These are phyloP conservation scores for Glycine latifolia DNA, from an alignment of 306 rosid species.

Conservation along the genomic window DNA sequence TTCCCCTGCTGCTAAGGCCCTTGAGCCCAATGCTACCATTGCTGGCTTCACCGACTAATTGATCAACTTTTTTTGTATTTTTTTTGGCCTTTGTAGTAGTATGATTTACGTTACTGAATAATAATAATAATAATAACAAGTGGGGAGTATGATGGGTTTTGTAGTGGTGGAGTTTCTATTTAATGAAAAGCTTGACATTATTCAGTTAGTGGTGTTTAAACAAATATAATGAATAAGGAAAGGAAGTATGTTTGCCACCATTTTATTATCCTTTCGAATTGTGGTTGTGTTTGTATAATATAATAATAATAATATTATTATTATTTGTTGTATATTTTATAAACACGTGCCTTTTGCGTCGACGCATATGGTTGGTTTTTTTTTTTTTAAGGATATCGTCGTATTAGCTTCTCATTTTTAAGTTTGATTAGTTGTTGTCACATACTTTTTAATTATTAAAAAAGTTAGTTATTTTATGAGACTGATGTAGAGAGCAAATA, in stretches of 20 bases:
- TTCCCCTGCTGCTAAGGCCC: conserved; percentile 57
- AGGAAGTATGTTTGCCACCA: background rate
- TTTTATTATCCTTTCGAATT: too few relatives aligned
- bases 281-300: too few relatives aligned
- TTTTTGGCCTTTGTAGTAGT: too few relatives aligned
- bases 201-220: background rate
- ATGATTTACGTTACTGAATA: background rate
- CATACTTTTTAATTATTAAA: background rate
- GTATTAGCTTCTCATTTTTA: background rate
- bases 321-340: background rate
- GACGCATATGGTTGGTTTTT: background rate
- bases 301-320: too few relatives aligned
- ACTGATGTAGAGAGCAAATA: background rate
- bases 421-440: background rate
- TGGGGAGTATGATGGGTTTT: background rate
- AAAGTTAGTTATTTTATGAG: background rate
- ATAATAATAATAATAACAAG: background rate
- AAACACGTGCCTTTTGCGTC: background rate
- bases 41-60: conserved; percentile 51
- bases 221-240: background rate
- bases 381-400: background rate
- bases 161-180: too few relatives aligned
- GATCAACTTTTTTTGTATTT: background rate
- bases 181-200: background rate
- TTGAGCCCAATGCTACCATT: conserved; percentile 58